Conservation (phyloP, 2,329 filamentous ascomycete species). For the Pseudopyrenochaeta lycopersici region DNA sequence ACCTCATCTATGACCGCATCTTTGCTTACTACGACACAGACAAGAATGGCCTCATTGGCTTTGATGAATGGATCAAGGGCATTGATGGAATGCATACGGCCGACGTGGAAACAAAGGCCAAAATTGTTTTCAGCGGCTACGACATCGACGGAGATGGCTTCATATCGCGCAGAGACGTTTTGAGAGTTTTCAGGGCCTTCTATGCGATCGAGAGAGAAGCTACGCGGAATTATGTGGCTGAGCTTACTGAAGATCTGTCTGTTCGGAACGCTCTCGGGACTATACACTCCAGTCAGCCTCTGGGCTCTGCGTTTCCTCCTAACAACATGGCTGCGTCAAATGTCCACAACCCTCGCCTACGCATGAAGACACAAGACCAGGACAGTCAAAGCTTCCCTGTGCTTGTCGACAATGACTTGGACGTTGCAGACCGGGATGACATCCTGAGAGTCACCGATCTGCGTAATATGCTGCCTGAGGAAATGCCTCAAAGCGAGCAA, state of each 20-base stretch:
- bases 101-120: constrained; percentile 58
- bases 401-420: constrained; percentile 31
- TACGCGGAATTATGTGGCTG: constrained; percentile 81
- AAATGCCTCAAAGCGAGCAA: constrained; percentile 11
- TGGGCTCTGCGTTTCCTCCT: constrained; percentile 56
- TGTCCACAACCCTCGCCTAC: constrained; percentile 17
- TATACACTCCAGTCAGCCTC: constrained; percentile 55
- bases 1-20: constrained; percentile 94
- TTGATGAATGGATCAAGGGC: constrained; percentile 88
- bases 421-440: constrained; percentile 28
- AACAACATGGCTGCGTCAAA: constrained; percentile 41
- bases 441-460: constrained; percentile 21
- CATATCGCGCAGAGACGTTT: constrained; percentile 84
- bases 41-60: constrained; percentile 86
- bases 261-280: constrained; percentile 57
- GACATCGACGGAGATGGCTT: constrained; percentile 90
- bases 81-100: constrained; percentile 69
- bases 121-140: constrained; percentile 82
- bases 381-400: constrained; percentile 40
- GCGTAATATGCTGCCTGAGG: constrained; percentile 9
- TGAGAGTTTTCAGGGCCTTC: constrained; percentile 91
- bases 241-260: constrained; percentile 78
- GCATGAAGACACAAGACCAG: constrained; percentile 44
- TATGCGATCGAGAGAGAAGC: constrained; percentile 91
- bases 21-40: constrained; percentile 97